phyloP scores from a whole-genome alignment of 148 eudicot genomes.

The Rhododendron simsii region DNA sequence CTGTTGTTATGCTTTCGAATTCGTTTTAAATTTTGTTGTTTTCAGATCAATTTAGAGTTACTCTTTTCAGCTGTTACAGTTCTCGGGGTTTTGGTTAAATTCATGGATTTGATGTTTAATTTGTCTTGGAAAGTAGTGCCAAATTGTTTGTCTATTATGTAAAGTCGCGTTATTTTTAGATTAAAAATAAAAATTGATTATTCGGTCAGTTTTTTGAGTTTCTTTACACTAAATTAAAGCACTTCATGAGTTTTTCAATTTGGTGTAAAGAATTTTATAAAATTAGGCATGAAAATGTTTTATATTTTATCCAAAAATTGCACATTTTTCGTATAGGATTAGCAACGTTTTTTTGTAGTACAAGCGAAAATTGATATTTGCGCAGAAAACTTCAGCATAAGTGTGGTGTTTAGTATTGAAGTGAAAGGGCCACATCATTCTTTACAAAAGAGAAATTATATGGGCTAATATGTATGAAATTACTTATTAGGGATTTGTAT shows the following conservation, averaged over 20 bases:
- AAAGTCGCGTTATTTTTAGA: not conserved
- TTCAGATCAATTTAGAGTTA: not conserved
- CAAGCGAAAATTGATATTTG: not conserved
- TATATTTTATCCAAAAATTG: not conserved
- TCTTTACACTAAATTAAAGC: not conserved
- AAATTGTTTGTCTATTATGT: not conserved
- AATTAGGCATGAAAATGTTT: not conserved
- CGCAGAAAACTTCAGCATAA: not conserved
- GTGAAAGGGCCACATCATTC: not conserved
- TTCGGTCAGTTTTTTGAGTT: not conserved
- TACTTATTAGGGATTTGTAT: not conserved
- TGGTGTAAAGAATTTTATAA: not conserved
- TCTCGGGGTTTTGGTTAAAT: not conserved
- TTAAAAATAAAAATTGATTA: not conserved
- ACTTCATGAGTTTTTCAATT: not conserved
- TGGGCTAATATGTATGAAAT: not conserved
- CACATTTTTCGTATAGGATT: not conserved
- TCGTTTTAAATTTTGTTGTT: not conserved
- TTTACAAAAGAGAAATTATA: not conserved
- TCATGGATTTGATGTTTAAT: slow-evolving; percentile 3
- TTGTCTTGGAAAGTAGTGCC: not conserved
- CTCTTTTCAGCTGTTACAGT: not conserved
- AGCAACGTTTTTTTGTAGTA: not conserved
- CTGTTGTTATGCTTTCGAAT: not conserved
- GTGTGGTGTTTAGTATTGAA: not conserved